Percentiles rank a stretch among this genome's conserved stretches.
Evolutionary conservation across 2,329 filamentous ascomycete species (phyloP).

Genomic region (Penicillium aurantiogriseum): DNA sequence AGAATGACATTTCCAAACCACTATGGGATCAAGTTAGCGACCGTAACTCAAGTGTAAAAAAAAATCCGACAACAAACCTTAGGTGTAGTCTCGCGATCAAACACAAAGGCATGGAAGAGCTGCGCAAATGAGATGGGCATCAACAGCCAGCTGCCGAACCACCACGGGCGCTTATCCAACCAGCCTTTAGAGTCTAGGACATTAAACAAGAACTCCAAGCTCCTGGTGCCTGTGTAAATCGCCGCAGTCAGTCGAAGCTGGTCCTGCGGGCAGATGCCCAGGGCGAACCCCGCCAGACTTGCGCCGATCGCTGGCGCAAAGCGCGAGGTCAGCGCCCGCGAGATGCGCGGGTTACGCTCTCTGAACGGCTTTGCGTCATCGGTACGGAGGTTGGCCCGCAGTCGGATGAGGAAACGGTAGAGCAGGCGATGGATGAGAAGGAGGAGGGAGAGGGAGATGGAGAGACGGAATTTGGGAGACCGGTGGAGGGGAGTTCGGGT

Average conservation of each 20-base stretch:
- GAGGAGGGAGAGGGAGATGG: slow-evolving; percentile 78
- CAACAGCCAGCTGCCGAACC: slow-evolving; percentile 81
- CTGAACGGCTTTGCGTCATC: slow-evolving; percentile 80
- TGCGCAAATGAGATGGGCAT: slow-evolving; percentile 75
- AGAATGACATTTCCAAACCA: slow-evolving; percentile 66
- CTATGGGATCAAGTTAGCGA: slow-evolving; percentile 25
- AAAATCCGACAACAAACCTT: slow-evolving; percentile 46
- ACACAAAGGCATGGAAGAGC: slow-evolving; percentile 71
- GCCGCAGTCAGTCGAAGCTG: slow-evolving; percentile 75
- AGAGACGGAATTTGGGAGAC: slow-evolving; percentile 72
- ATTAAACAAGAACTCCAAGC: slow-evolving; percentile 85
- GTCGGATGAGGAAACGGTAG: slow-evolving; percentile 80
- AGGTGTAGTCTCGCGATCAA: slow-evolving; percentile 73
- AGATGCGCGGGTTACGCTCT: slow-evolving; percentile 73
- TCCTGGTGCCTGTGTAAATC: slow-evolving; percentile 77
- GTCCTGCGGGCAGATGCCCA: slow-evolving; percentile 71
- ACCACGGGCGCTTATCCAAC: slow-evolving; percentile 69
- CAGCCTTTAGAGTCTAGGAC: slow-evolving; percentile 70
- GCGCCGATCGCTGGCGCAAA: slow-evolving; percentile 89
- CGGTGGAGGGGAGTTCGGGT: slow-evolving; percentile 44
- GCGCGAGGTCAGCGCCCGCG: slow-evolving; percentile 72
- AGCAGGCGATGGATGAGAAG: slow-evolving; percentile 85
- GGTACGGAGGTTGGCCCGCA: slow-evolving; percentile 75
- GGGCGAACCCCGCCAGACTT: slow-evolving; percentile 76
- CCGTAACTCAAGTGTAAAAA: slow-evolving; percentile 5